Evolutionary conservation across 805 yeast genomes (phyloP).

Genomic region (Wickerhamiella kurtzmanii): DNA sequence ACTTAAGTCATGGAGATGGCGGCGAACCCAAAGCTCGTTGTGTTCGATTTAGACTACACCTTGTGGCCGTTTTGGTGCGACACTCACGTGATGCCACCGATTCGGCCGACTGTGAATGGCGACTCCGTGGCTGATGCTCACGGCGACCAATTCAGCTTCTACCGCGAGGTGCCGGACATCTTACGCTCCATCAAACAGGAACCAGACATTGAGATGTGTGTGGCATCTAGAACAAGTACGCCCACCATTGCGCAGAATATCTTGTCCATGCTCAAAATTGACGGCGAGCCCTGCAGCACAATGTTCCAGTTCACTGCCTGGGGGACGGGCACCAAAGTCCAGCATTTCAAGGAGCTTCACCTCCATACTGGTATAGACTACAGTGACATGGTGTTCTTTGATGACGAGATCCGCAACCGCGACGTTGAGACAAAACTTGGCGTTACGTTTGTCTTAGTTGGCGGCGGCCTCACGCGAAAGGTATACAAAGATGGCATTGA

Average conservation of each 20-base stretch:
- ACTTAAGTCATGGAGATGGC: background rate
- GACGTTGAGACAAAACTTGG: slow-evolving; percentile 58
- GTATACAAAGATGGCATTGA: slow-evolving; percentile 14
- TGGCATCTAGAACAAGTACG: slow-evolving; percentile 69
- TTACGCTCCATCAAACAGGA: slow-evolving; percentile 38
- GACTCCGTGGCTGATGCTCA: slow-evolving; percentile 36
- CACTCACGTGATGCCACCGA: slow-evolving; percentile 50
- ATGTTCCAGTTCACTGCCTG: slow-evolving; percentile 33
- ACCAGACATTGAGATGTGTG: slow-evolving; percentile 38
- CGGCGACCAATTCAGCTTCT: slow-evolving; percentile 46
- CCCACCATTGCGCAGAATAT: slow-evolving; percentile 63
- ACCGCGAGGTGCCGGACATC: slow-evolving; percentile 54
- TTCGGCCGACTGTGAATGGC: slow-evolving; percentile 28
- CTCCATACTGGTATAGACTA: slow-evolving; percentile 34
- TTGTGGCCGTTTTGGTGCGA: slow-evolving; percentile 78
- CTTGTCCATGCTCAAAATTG: slow-evolving; percentile 39
- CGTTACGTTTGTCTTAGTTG: slow-evolving; percentile 53
- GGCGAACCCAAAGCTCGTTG: slow-evolving; percentile 39
- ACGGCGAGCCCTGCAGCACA: slow-evolving; percentile 37
- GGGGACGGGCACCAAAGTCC: slow-evolving; percentile 36
- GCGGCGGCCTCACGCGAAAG: slow-evolving; percentile 30
- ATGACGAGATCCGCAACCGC: slow-evolving; percentile 64
- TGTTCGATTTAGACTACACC: slow-evolving; percentile 65
- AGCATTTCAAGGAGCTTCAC: slow-evolving; percentile 41
- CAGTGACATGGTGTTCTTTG: slow-evolving; percentile 50